Conservation (phyloP, 78 protist genomes). For the Speleostelium caveatum region DNA sequence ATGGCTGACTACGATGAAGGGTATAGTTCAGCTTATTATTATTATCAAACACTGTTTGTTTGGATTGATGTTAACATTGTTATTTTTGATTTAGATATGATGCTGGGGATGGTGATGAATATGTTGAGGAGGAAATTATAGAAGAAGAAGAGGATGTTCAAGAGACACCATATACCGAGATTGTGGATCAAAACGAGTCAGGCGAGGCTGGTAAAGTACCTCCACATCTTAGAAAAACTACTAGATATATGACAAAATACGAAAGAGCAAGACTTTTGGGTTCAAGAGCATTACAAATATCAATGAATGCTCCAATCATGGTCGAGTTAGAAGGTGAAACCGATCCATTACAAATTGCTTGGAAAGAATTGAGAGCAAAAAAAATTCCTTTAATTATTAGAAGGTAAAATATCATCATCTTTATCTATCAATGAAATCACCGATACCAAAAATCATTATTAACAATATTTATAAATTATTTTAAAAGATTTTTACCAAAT, state of each 20-base stretch:
- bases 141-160: constrained; percentile 50
- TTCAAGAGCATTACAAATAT: constrained; percentile 96
- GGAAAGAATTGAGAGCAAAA: constrained; percentile 89
- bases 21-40: no score
- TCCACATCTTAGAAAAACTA: constrained; percentile 84
- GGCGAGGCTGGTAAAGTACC: constrained; percentile 54
- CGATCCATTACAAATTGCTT: constrained; percentile 96
- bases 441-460: not conserved
- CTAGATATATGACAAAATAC: constrained; percentile 94
- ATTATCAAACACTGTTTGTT: no score
- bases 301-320: constrained; percentile 96
- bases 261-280: constrained; percentile 96
- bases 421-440: not conserved
- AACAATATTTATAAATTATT: not conserved
- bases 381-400: constrained; percentile 96
- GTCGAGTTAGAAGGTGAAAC: constrained; percentile 95
- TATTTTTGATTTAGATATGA: no score
- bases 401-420: constrained; percentile 41
- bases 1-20: constrained; percentile 39
- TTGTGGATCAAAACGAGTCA: constrained; percentile 27
- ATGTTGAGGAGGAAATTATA: constrained; percentile 32
- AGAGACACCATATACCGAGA: constrained; percentile 52
- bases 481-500: constrained; percentile 88
- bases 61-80: not conserved
- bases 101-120: constrained; percentile 54